A percentile compares a stretch with the other conserved stretches of the same genome.
phyloP scores from a whole-genome alignment of 257 asterid species.

The Solanum medicagineum region DNA sequence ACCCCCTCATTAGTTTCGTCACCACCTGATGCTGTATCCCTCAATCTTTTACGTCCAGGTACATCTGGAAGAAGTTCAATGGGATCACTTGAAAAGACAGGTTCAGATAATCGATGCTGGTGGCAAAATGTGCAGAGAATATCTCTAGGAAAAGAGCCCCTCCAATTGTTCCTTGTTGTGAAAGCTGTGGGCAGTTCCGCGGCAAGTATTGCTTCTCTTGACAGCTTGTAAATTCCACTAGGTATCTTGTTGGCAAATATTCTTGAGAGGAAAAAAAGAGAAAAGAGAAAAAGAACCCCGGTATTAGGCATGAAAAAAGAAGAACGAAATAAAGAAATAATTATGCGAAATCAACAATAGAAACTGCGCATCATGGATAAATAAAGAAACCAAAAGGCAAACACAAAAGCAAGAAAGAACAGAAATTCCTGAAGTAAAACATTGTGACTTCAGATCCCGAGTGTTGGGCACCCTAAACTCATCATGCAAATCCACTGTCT shows the following conservation, averaged over 20 bases:
- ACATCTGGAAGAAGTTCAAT: constrained; percentile 20
- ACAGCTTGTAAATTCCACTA: constrained; percentile 62
- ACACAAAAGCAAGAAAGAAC: not conserved
- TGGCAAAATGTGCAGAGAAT: constrained; percentile 72
- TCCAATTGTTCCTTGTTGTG: constrained; percentile 68
- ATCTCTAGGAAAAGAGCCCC: constrained; percentile 76
- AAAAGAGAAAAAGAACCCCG: not conserved
- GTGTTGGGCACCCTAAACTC: not conserved
- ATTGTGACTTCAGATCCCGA: not conserved
- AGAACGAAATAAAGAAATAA: not conserved
- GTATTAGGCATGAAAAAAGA: not conserved
- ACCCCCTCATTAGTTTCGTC: constrained; percentile 18
- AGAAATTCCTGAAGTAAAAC: not conserved
- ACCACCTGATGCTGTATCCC: constrained; percentile 26
- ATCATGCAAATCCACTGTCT: not conserved
- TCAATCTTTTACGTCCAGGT: constrained; percentile 49
- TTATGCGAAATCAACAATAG: not conserved
- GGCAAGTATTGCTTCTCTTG: constrained; percentile 72
- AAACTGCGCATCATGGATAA: not conserved
- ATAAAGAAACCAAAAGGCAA: not conserved
- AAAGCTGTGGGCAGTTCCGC: constrained; percentile 64
- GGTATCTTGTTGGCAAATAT: constrained; percentile 61
- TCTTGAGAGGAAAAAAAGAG: constrained; percentile 22
- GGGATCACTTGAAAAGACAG: constrained; percentile 33
- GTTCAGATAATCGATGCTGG: constrained; percentile 66